Percentiles rank a stretch among this genome's conserved stretches.
These are phyloP conservation scores for Anisogramma anomala DNA, from an alignment of 2,329 filamentous ascomycete genomes.

Conservation along the genomic window DNA sequence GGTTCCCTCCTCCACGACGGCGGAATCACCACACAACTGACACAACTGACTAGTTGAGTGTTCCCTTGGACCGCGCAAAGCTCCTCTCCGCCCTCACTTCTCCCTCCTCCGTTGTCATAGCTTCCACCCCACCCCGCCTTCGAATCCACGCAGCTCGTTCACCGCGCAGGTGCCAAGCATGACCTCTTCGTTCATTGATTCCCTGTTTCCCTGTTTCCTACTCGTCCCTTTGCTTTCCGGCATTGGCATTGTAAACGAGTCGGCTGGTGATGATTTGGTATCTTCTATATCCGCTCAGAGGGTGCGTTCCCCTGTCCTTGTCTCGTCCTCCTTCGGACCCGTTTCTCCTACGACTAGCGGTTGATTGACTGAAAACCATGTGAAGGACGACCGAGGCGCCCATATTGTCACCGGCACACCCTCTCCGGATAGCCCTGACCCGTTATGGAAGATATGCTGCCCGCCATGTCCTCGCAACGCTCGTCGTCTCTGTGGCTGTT, in stretches of 20 bases:
- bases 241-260: constrained; percentile 5
- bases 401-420: constrained; percentile 50
- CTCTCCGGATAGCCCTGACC: constrained; percentile 52
- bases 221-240: constrained; percentile 4
- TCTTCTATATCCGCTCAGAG: constrained; percentile 63
- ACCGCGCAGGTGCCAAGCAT: constrained; percentile 11
- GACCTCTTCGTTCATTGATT: constrained; percentile 6
- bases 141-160: no score
- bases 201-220: background rate
- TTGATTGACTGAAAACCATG: constrained; percentile 1
- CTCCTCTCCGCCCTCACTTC: no score
- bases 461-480: constrained; percentile 61
- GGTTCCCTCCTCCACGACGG: no score
- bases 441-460: constrained; percentile 61
- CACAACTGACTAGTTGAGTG: no score
- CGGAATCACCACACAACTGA: no score
- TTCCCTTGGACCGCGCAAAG: no score
- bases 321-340: background rate
- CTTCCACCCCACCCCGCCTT: no score
- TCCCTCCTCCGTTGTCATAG: no score
- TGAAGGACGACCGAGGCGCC: constrained; percentile 63
- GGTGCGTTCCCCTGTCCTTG: constrained; percentile 39
- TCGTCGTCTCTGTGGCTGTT: constrained; percentile 61
- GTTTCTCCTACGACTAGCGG: constrained; percentile 13
- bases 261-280: constrained; percentile 57